Percentiles rank a stretch among this genome's conserved stretches.
Conservation (phyloP, 768 basidiomycete species). For the Leccinum uliginosum region DNA sequence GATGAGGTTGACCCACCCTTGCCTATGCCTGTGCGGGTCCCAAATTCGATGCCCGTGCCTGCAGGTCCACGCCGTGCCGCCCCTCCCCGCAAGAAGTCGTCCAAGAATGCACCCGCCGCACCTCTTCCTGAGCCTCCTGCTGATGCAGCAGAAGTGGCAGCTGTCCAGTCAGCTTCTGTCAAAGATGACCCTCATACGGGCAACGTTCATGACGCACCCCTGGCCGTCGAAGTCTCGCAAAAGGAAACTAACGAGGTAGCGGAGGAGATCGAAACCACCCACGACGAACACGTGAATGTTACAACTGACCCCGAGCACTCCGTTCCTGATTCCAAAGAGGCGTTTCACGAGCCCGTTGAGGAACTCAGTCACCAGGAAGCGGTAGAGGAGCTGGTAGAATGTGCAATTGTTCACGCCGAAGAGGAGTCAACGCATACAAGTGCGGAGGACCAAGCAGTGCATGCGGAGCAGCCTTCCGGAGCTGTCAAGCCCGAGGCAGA, state of each 20-base stretch:
- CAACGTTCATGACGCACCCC: neutral
- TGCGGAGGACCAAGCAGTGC: slow-evolving; percentile 1
- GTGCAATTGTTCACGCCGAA: neutral
- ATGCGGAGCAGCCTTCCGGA: slow-evolving; percentile 2
- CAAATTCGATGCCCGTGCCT: slow-evolving; percentile 68
- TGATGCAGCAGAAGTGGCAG: slow-evolving; percentile 8
- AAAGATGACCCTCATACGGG: slow-evolving; percentile 1
- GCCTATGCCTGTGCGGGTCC: slow-evolving; percentile 35
- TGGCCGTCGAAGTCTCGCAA: slow-evolving; percentile 10
- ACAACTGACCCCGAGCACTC: neutral
- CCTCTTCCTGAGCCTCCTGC: slow-evolving; percentile 26
- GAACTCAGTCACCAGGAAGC: slow-evolving; percentile 11
- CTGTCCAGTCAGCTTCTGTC: slow-evolving; percentile 1
- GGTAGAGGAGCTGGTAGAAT: slow-evolving; percentile 13
- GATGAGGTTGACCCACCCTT: slow-evolving; percentile 26
- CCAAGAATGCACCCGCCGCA: slow-evolving; percentile 44
- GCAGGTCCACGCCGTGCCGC: slow-evolving; percentile 68
- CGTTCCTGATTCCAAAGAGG: neutral
- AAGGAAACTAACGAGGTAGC: slow-evolving; percentile 8
- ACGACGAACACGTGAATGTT: neutral
- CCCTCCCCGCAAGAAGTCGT: slow-evolving; percentile 65
- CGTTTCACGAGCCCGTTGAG: slow-evolving; percentile 5
- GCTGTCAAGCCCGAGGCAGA: slow-evolving; percentile 30
- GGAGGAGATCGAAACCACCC: neutral
- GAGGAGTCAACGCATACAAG: slow-evolving; percentile 1